A percentile compares a stretch with the other conserved stretches of the same genome.
phyloP scores from a whole-genome alignment of 1,284 basidiomycete genomes.

The Pyrrhoderma lamaoense region DNA sequence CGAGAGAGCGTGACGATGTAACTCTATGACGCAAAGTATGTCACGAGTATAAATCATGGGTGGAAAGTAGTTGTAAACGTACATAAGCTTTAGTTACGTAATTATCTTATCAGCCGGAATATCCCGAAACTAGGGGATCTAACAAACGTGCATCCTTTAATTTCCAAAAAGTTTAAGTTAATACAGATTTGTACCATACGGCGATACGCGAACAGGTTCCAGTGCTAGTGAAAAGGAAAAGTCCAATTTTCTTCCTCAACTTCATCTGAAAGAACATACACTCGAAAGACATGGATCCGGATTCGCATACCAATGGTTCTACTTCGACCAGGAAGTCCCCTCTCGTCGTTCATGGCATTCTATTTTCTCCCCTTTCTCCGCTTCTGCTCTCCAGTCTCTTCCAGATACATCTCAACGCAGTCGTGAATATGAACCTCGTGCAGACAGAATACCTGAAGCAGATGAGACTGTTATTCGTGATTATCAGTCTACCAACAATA shows the following conservation, averaged over 20 bases:
- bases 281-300: no score
- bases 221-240: no score
- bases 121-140: no score
- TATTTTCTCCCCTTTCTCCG: slow-evolving; percentile 65
- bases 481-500: slow-evolving; percentile 58
- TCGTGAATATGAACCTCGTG: slow-evolving; percentile 56
- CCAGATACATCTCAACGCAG: slow-evolving; percentile 43
- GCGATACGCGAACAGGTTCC: neutral
- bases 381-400: slow-evolving; percentile 57
- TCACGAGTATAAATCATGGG: no score
- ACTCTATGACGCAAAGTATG: no score
- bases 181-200: neutral
- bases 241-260: neutral
- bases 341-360: slow-evolving; percentile 49
- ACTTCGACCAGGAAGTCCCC: slow-evolving; percentile 17
- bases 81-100: no score
- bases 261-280: neutral
- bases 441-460: slow-evolving; percentile 61
- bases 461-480: slow-evolving; percentile 35
- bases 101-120: no score
- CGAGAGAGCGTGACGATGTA: neutral
- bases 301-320: no score
- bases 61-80: no score
- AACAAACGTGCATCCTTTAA: no score
- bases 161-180: no score